These are phyloP conservation scores for Fusarium foetens DNA, from an alignment of 2,329 filamentous ascomycete genomes.

Conservation along the genomic window DNA sequence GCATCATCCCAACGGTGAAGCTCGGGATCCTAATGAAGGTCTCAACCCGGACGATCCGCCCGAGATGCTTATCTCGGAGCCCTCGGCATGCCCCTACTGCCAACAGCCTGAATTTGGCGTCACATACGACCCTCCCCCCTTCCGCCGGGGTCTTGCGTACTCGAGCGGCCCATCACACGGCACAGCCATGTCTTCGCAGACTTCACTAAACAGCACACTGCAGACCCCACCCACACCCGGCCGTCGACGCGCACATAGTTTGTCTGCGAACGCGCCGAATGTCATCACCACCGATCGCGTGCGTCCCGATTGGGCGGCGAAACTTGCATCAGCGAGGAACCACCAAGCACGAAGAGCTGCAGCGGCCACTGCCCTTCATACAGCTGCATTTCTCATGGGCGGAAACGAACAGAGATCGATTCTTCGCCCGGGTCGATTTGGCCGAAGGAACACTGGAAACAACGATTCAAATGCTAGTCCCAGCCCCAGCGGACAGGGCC, in stretches of 20 bases:
- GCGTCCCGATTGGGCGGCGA: conserved; percentile 93
- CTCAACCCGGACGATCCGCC: conserved; percentile 61
- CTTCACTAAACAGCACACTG: conserved; percentile 74
- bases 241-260: conserved; percentile 63
- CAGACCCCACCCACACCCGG: conserved; percentile 52
- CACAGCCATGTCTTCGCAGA: conserved; percentile 87
- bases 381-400: conserved; percentile 90
- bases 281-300: conserved; percentile 94
- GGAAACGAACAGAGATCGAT: conserved; percentile 65
- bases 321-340: conserved; percentile 83
- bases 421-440: conserved; percentile 61
- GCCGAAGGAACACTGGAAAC: conserved; percentile 63
- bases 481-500: conserved; percentile 46
- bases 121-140: conserved; percentile 90
- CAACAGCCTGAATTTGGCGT: conserved; percentile 95
- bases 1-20: conserved; percentile 66
- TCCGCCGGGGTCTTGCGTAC: conserved; percentile 84
- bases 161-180: conserved; percentile 55
- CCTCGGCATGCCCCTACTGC: conserved; percentile 93
- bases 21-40: conserved; percentile 50
- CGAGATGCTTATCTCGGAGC: conserved; percentile 85
- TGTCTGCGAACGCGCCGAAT: conserved; percentile 84
- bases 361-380: conserved; percentile 92
- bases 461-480: conserved; percentile 46
- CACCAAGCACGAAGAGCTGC: conserved; percentile 88